Evolutionary conservation across 2,329 filamentous ascomycete genomes (phyloP), one percentile per base, ranked within the genome.

Genomic region (Rosellinia necatrix): DNA sequence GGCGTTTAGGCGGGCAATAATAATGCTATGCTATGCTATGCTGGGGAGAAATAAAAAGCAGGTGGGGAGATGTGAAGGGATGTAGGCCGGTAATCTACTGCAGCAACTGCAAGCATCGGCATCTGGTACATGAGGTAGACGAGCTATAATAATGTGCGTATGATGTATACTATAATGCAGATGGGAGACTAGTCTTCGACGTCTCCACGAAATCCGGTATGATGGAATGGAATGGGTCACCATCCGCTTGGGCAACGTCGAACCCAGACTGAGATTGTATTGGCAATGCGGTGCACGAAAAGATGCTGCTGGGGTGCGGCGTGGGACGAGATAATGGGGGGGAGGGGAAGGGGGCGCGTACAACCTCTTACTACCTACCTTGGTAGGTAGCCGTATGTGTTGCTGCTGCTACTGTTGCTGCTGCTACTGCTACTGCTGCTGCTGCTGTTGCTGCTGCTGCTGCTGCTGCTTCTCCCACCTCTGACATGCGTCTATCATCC

Each of bases 401-500:
- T 29, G 43, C 24, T 27, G 13, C 43, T 32, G 29, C 25, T 56
- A 35, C 42, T 48, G n/a, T 21, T 29, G 43, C 24, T 27, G 13
- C 43, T 32, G 29, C 25, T 56, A n/a, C n/a, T n/a, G n/a, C n/a
- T 48, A 13, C 17, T 29, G 43, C 24, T 27, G 13, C 43, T 32
- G 29, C 25, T 56, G n/a, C n/a, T n/a, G n/a, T n/a, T n/a, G n/a
- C n/a, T n/a, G n/a, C n/a, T n/a, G n/a, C n/a, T n/a, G n/a, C n/a
- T n/a, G n/a, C n/a, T 32, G 30, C 30, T 52, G 41, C 30, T 29
- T 49, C 53, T 53, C 47, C 53, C 32, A 44, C 43, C 32, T 44
- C 47, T 43, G 42, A 52, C 48, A 53, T 59, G 56, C 48, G 47
- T 53, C 48, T 32, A 52, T 56, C 52, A 51, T 56, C 40, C 51